These are phyloP conservation scores for Pisolithus tinctorius DNA, from an alignment of 768 basidiomycete genomes.

Conservation along the genomic window DNA sequence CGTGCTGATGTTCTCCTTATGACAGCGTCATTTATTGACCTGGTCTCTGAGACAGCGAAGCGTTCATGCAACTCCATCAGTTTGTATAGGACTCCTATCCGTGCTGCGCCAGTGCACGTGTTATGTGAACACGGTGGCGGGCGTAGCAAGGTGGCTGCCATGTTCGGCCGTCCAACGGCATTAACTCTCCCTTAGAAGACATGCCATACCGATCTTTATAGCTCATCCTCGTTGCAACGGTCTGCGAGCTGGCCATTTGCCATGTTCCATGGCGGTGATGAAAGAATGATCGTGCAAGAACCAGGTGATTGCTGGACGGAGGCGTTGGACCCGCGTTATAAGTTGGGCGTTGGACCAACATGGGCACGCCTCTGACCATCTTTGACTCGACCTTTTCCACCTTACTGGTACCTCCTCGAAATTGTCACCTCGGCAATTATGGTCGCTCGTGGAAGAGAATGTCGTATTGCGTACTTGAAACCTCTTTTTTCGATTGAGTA, in stretches of 20 bases:
- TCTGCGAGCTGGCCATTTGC: background rate
- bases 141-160: background rate
- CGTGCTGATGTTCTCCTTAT: background rate
- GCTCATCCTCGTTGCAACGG: background rate
- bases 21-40: background rate
- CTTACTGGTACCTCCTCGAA: background rate
- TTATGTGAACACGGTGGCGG: background rate
- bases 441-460: background rate
- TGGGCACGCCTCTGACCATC: background rate
- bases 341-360: background rate
- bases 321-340: background rate
- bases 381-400: background rate
- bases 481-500: background rate
- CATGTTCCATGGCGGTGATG: background rate
- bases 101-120: background rate
- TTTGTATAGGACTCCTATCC: background rate
- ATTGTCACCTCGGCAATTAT: background rate
- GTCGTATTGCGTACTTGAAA: background rate
- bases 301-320: background rate
- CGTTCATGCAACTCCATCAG: background rate
- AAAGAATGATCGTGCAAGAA: background rate
- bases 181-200: background rate
- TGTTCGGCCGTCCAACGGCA: background rate
- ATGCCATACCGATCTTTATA: background rate
- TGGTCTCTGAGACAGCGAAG: background rate